phyloP scores from a whole-genome alignment of 2,329 filamentous ascomycete genomes.

The Septoria linicola region DNA sequence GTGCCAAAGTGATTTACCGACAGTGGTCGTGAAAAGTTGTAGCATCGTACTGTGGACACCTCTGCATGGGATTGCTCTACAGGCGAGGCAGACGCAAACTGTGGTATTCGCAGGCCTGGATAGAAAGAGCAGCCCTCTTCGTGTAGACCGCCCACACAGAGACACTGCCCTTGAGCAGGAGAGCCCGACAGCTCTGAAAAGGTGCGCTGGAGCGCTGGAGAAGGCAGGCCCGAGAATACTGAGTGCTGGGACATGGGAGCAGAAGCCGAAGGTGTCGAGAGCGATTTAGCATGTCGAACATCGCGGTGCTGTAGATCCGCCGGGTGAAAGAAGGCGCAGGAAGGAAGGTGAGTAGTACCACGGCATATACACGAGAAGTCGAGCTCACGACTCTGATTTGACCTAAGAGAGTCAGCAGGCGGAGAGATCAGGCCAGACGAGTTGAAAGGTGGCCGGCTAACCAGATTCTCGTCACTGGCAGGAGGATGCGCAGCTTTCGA shows the following conservation, averaged over 20 bases:
- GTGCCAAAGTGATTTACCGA: conserved; percentile 1
- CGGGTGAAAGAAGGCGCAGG: conserved; percentile 24
- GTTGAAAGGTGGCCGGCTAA: conserved; percentile 5
- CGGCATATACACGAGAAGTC: conserved; percentile 20
- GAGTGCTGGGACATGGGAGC: conserved; percentile 13
- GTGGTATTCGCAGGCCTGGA: conserved; percentile 22
- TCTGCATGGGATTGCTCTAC: no score
- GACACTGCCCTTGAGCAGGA: conserved; percentile 17
- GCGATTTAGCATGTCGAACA: conserved; percentile 1
- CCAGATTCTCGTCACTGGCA: conserved; percentile 6
- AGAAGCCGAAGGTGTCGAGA: conserved; percentile 16
- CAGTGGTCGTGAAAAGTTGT: conserved; percentile 8
- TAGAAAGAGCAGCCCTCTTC: conserved; percentile 19
- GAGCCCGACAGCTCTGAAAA: conserved; percentile 25
- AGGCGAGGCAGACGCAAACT: conserved; percentile 5
- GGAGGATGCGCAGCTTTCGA: neutral
- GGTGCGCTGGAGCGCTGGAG: conserved; percentile 7
- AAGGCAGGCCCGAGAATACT: conserved; percentile 8
- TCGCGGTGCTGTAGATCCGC: conserved; percentile 13
- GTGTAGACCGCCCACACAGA: conserved; percentile 28
- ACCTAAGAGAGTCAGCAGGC: conserved; percentile 10
- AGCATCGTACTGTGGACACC: no score
- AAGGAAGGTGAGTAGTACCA: conserved; percentile 13
- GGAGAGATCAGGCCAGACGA: conserved; percentile 9
- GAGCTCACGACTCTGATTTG: conserved; percentile 16